Evolutionary conservation across 2,329 filamentous ascomycete species (phyloP), one percentile per base, ranked within the genome.

Genomic region (Mycosphaerelloides madeirae): DNA sequence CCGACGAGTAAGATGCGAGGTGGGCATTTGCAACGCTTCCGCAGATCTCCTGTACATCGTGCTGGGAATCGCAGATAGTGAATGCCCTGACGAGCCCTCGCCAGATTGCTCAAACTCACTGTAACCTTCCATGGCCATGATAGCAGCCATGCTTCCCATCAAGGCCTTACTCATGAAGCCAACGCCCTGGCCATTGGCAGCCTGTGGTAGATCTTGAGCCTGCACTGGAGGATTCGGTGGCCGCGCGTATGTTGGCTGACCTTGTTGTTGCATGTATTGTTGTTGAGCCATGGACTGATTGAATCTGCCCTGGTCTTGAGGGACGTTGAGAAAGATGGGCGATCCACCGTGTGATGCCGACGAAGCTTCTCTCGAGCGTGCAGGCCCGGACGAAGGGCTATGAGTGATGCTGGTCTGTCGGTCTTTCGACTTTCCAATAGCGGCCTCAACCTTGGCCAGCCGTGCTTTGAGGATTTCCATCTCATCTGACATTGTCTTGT

Each of bases 71-170:
- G 70, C 67, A 43, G 68, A 68, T 5, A 75, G 59, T 14, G 68
- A 68, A 31, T 65, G 63, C 28, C 62, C 65, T 22, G 61, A 63
- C 12, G 68, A 58, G 31, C 66, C 62, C 37, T 67, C 62, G 43
- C 61, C 81, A 36, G 80, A 78, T 62, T 80, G 67, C 66, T 88
- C 79, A 29, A 67, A 63, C 55, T 82, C 70, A 62, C 85, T 78
- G 43, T 90, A 74, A 1, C 87, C 88, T 68, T 96, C 89, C 55
- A 95, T 70, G 28, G 96, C 77, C 90, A 97, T 95, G 14, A 97
- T 73, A 12, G 88, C 89, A 18, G 90, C 91, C 47, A 97, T 77
- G 14, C 90, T 91, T 32, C 91, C 91, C 4, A 96, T 82, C 87
- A 96, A 93, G 54, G 96, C 76, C 68, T 94, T 95, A 59, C 77